These are phyloP conservation scores for Boletus edulis DNA, from an alignment of 768 basidiomycete genomes.

Conservation along the genomic window DNA sequence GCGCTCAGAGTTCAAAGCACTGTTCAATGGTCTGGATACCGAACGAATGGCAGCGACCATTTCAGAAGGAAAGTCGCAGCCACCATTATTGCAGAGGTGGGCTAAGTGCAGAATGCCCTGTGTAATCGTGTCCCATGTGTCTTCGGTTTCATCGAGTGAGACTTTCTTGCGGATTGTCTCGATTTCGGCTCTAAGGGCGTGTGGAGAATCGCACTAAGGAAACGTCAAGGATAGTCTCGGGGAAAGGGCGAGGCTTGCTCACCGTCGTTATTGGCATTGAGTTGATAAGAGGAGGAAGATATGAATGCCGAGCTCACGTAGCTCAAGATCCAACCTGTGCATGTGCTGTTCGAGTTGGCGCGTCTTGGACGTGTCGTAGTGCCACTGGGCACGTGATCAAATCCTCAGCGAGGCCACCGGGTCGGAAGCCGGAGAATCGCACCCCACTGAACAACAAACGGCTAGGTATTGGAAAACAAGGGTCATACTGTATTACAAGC, in stretches of 20 bases:
- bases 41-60: slow-evolving; percentile 50
- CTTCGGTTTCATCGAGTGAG: slow-evolving; percentile 64
- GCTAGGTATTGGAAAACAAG: too few relatives aligned
- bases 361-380: slow-evolving; percentile 20
- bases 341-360: neutral
- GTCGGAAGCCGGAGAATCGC: too few relatives aligned
- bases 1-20: slow-evolving; percentile 69
- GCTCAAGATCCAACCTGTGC: slow-evolving; percentile 11
- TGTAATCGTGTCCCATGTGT: slow-evolving; percentile 73
- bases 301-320: slow-evolving; percentile 13
- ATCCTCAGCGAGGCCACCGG: too few relatives aligned
- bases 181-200: slow-evolving; percentile 37
- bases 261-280: slow-evolving; percentile 33
- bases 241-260: neutral
- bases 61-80: slow-evolving; percentile 48
- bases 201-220: slow-evolving; percentile 32
- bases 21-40: slow-evolving; percentile 51
- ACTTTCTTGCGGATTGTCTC: slow-evolving; percentile 42
- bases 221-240: neutral
- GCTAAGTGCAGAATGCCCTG: slow-evolving; percentile 47
- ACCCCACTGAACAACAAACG: too few relatives aligned
- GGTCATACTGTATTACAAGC: too few relatives aligned
- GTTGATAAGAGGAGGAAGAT: neutral
- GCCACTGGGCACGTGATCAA: slow-evolving; percentile 26
- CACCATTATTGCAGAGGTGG: slow-evolving; percentile 50